phyloP scores from a whole-genome alignment of 2,329 filamentous ascomycete species.

The Chaetothyriales sp. region DNA sequence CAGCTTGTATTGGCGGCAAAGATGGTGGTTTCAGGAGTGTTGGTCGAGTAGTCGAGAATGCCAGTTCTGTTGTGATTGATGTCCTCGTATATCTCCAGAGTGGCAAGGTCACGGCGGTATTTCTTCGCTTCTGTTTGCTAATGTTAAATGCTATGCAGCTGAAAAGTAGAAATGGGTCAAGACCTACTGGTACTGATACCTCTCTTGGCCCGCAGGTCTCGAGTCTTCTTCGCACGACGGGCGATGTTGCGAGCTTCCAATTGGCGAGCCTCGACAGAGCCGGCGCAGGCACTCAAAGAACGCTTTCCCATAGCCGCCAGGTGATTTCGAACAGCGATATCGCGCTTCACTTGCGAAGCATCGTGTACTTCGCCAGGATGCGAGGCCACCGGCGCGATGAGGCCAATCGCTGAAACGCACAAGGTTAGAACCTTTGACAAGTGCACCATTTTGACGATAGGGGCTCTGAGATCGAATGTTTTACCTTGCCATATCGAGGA shows the following conservation, averaged over 20 bases:
- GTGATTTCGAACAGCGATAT: neutral
- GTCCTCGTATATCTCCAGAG: neutral
- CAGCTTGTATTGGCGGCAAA: conserved; percentile 28
- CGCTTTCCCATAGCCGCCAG: neutral
- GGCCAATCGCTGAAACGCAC: neutral
- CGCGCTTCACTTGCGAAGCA: neutral
- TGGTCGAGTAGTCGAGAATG: neutral
- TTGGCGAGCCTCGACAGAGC: neutral
- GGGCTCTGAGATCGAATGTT: neutral
- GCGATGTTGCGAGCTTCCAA: neutral
- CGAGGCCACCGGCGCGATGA: neutral
- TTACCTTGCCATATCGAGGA: neutral
- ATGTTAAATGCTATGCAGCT: neutral
- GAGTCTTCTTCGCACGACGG: neutral
- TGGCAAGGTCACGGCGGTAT: neutral
- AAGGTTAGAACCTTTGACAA: neutral
- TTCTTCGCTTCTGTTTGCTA: neutral
- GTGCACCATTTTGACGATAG: neutral
- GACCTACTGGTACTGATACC: neutral
- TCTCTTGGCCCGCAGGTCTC: neutral
- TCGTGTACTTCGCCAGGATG: neutral
- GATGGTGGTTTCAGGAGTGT: conserved; percentile 3
- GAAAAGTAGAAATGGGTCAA: neutral
- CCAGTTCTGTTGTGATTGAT: neutral
- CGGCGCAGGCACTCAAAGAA: neutral